phyloP scores from a whole-genome alignment of 768 basidiomycete species.

The Plicaturopsis crispa region DNA sequence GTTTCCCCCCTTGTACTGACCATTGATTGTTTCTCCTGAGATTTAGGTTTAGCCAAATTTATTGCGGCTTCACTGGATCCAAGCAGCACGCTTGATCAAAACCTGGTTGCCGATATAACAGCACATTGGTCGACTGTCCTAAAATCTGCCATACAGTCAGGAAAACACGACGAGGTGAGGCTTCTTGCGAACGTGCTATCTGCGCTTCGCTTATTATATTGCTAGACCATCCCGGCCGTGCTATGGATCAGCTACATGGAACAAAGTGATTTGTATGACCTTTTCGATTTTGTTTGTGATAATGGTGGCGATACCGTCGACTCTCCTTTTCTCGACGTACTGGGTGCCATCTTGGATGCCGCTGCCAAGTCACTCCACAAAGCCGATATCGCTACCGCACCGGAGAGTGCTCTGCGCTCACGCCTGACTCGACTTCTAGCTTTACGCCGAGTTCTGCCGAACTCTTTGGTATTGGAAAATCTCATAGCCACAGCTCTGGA shows the following conservation, averaged over 20 bases:
- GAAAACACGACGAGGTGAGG: too few species aligned
- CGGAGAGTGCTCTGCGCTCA: conserved; percentile 17
- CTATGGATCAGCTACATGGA: conserved; percentile 56
- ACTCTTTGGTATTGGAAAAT: conserved; percentile 34
- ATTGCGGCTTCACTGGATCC: conserved; percentile 31
- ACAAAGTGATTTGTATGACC: conserved; percentile 28
- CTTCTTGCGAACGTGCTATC: too few species aligned
- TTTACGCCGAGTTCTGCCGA: conserved; percentile 25
- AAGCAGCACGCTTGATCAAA: conserved; percentile 25
- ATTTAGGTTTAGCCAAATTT: conserved; percentile 35
- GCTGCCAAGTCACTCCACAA: conserved; percentile 20
- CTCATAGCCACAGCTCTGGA: conserved; percentile 36
- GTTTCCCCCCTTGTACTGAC: neutral
- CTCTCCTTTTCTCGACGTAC: conserved; percentile 12
- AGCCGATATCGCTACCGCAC: conserved; percentile 14
- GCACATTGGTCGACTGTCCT: conserved; percentile 31
- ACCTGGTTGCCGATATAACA: conserved; percentile 31
- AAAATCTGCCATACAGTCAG: conserved; percentile 10
- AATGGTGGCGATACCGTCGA: conserved; percentile 7
- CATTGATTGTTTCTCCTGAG: conserved; percentile 5
- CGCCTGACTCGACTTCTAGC: conserved; percentile 30
- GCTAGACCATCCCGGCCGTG: conserved; percentile 18
- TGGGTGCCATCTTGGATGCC: conserved; percentile 30
- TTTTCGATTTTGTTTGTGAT: conserved; percentile 32
- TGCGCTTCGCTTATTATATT: too few species aligned